These are phyloP conservation scores for Thelonectria rubi DNA, from an alignment of 2,329 filamentous ascomycete species.

Conservation along the genomic window DNA sequence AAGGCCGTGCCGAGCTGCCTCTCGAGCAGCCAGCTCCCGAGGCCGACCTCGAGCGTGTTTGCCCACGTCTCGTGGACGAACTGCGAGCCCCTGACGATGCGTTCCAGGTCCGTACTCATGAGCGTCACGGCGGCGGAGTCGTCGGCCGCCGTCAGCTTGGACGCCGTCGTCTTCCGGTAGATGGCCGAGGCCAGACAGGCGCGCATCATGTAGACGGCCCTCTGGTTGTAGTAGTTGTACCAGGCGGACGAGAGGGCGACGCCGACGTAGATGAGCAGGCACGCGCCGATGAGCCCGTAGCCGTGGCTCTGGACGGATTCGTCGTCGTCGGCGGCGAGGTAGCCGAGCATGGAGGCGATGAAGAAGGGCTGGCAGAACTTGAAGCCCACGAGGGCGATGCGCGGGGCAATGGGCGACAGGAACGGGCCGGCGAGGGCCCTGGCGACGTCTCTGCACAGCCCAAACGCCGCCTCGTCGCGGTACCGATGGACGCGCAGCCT, in stretches of 20 bases:
- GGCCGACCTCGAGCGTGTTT: conserved; percentile 51
- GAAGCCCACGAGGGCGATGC: conserved; percentile 51
- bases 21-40: conserved; percentile 59
- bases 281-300: conserved; percentile 55
- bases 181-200: conserved; percentile 46
- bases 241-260: conserved; percentile 52
- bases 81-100: conserved; percentile 47
- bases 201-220: conserved; percentile 46
- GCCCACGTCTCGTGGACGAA: conserved; percentile 54
- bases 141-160: conserved; percentile 46
- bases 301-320: conserved; percentile 38
- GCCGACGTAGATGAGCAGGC: conserved; percentile 50
- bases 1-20: conserved; percentile 58
- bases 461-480: conserved; percentile 37
- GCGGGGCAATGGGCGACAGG: conserved; percentile 48
- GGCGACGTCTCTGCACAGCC: conserved; percentile 43
- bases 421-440: conserved; percentile 45
- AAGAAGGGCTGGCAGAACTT: conserved; percentile 56
- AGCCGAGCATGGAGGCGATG: conserved; percentile 49
- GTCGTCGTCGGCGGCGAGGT: conserved; percentile 42
- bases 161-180: conserved; percentile 46
- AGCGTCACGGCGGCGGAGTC: conserved; percentile 56
- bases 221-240: conserved; percentile 52
- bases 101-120: conserved; percentile 59
- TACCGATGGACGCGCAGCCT: conserved; percentile 40